A percentile compares a stretch with the other conserved stretches of the same genome.
These are phyloP conservation scores for Elaeagnus macrophylla DNA, from an alignment of 306 rosid species.

Conservation along the genomic window DNA sequence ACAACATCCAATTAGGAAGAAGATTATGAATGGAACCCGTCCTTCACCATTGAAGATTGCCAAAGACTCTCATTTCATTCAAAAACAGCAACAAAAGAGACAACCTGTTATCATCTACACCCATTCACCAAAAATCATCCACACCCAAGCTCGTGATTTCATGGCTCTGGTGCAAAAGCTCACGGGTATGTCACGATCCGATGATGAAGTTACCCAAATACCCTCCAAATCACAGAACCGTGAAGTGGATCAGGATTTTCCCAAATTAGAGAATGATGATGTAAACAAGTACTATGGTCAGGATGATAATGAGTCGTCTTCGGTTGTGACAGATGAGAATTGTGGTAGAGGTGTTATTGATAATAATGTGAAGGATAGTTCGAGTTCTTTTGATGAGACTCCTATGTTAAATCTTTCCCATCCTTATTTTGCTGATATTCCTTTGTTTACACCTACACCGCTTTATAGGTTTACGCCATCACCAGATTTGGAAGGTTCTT, in stretches of 20 bases:
- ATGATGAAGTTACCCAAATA: background rate
- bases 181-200: slow-evolving; percentile 43
- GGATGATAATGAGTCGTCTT: slow-evolving; percentile 21
- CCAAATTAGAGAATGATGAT: background rate
- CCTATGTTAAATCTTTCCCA: background rate
- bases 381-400: background rate
- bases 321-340: slow-evolving; percentile 25
- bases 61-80: slow-evolving; percentile 34
- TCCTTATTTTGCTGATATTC: slow-evolving; percentile 34
- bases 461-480: slow-evolving; percentile 29
- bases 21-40: slow-evolving; percentile 44
- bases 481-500: slow-evolving; percentile 29
- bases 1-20: slow-evolving; percentile 12
- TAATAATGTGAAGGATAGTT: background rate
- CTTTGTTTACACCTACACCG: slow-evolving; percentile 53
- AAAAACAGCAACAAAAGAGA: slow-evolving; percentile 31
- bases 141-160: slow-evolving; percentile 59
- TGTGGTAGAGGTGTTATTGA: background rate
- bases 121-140: slow-evolving; percentile 70
- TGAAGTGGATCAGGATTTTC: background rate
- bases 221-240: background rate
- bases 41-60: slow-evolving; percentile 61
- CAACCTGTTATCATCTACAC: slow-evolving; percentile 75
- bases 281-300: background rate
- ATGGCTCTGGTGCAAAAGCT: slow-evolving; percentile 85